Evolutionary conservation across 78 protist genomes (phyloP), one percentile per base, ranked within the genome.

Genomic region (Protostelium mycophagum): DNA sequence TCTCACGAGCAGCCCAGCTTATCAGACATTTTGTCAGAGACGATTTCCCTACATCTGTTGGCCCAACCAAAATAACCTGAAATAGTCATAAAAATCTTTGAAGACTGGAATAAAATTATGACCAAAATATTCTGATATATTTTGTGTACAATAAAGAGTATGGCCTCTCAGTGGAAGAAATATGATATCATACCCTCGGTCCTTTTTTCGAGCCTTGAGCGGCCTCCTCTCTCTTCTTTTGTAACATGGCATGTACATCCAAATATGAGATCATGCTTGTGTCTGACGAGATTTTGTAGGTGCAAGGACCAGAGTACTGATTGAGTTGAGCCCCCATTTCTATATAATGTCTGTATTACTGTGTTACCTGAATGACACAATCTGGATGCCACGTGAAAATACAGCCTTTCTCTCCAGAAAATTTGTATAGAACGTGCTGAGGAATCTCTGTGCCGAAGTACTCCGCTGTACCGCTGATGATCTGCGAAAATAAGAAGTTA

Each of bases 21-120:
- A 90, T 38, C 1, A 96, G 73, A 0, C 95, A 92, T 84, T 86
- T 39, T 29, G 90, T 37, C 16, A 96, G 35, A 28, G 97, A 37
- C 35, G 95, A 88, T 92, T 96, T 96, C 34, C 98, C 98, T 25
- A 84, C 84, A 86, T 94, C 98, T 0, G 88, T 91, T 0, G 96
- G 94, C 0, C 98, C 98, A 10, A 84, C 96, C 0, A 96, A 37
- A 35, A 96, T 29, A 37, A 93, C 92, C 51, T 63, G 63, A 0
- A 87, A 85, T 34, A 34, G 5, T 28, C 0, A 1, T 0, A 38
- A 38, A 87, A 5, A 5, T 63, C 5, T 1, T 34, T 23, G n/a
- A 63, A 85, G 5, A 31, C 84, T n/a, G 87, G 38, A 84, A 37
- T 84, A 34, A 28, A 25, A 37, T 28, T 28, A 34, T n/a, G n/a